Evolutionary conservation across 129 eudicot species (phyloP), one percentile per base, ranked within the genome.

Genomic region (Oenanthe sinensis): DNA sequence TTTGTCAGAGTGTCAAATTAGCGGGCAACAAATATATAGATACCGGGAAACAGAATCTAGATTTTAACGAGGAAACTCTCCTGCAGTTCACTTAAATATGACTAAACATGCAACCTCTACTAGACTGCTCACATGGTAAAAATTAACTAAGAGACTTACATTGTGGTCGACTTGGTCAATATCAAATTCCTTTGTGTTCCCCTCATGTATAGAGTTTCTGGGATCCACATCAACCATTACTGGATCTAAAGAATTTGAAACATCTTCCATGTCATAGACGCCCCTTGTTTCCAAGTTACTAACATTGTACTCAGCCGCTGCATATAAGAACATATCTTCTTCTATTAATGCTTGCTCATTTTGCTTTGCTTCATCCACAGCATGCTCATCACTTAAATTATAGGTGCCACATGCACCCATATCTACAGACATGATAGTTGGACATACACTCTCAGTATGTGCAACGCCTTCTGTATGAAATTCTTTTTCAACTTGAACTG

Each of bases 61-160:
- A 48, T 48, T 48, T 48, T 48, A 47, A 47, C 50, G 50, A 47
- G 16, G 17, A 47, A 47, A 47, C 14, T 47, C 11, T 47, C 50
- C 50, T 47, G 50, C 50, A 12, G 50, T 47, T 47, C 17, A 10
- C 17, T 47, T 47, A 4, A 10, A 48, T 48, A 48, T 14, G 54
- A 13, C 13, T 48, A 48, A 77, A 39, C 73, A 40, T 55, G 42
- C 22, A 67, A 77, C 40, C 73, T n/a, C 67, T 47, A 36, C 68
- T 13, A 46, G 4, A 65, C 36, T 7, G 30, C 45, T 30, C 82
- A 14, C 5, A 74, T 13, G 22, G 28, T 37, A 46, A 77, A 6
- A 55, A 83, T 24, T 28, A 75, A 37, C 62, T 65, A 68, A 82
- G 69, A 2, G 44, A 86, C 93, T 86, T 86, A 89, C 97, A 55